Evolutionary conservation across 2,329 filamentous ascomycete species (phyloP).

Genomic region (Colletotrichum higginsianum): DNA sequence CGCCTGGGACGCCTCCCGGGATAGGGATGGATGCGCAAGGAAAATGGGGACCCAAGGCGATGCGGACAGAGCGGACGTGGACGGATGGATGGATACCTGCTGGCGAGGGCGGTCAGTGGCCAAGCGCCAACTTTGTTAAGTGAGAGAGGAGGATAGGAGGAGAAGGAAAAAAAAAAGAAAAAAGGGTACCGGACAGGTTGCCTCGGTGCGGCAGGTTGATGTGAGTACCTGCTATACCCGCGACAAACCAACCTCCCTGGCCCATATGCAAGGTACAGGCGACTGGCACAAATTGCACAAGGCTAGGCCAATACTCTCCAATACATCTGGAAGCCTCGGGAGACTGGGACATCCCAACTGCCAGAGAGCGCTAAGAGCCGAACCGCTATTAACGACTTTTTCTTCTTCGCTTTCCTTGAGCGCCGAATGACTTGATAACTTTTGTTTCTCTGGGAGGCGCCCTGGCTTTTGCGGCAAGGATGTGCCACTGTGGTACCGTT

Average conservation of each 20-base stretch:
- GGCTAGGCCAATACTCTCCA: slow-evolving; percentile 32
- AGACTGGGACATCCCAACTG: slow-evolving; percentile 38
- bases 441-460: slow-evolving; percentile 19
- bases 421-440: slow-evolving; percentile 30
- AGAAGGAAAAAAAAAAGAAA: neutral
- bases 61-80: neutral
- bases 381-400: slow-evolving; percentile 30
- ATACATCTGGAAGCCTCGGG: slow-evolving; percentile 38
- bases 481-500: slow-evolving; percentile 19
- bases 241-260: slow-evolving; percentile 37
- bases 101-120: slow-evolving; percentile 16
- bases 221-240: slow-evolving; percentile 33
- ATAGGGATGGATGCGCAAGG: neutral
- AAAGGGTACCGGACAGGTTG: slow-evolving; percentile 22
- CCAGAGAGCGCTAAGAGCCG: slow-evolving; percentile 30
- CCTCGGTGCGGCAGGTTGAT: neutral
- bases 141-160: neutral
- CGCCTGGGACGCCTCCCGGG: neutral
- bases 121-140: slow-evolving; percentile 7
- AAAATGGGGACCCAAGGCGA: slow-evolving; percentile 14
- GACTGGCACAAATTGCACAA: slow-evolving; percentile 40
- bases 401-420: slow-evolving; percentile 4
- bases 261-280: slow-evolving; percentile 41
- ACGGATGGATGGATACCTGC: neutral
- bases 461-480: slow-evolving; percentile 8